Percentiles rank a stretch among this genome's conserved stretches.
Conservation (phyloP, 352 stramenopile species). For the Phytophthora syringae region DNA sequence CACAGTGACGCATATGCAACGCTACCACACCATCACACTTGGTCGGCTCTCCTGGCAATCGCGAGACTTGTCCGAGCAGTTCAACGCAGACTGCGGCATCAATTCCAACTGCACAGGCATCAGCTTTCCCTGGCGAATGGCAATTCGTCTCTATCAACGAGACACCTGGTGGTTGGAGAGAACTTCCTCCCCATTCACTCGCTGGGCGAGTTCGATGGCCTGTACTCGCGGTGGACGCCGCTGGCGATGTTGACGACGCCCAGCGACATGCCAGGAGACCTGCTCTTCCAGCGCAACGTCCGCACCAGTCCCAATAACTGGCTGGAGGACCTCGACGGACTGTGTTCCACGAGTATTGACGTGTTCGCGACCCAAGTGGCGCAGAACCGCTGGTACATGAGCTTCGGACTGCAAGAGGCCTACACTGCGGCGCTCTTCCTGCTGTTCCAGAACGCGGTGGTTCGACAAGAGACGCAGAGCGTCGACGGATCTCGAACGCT, state of each 20-base stretch:
- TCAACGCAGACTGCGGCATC: constrained; percentile 43
- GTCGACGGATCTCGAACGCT: constrained; percentile 37
- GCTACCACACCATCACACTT: constrained; percentile 55
- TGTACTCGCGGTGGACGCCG: constrained; percentile 34
- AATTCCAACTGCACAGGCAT: constrained; percentile 28
- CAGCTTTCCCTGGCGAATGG: constrained; percentile 36
- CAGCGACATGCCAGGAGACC: constrained; percentile 30
- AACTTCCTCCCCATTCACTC: not conserved
- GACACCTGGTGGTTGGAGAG: constrained; percentile 5
- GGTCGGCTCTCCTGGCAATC: constrained; percentile 45
- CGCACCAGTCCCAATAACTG: constrained; percentile 19
- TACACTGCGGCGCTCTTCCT: constrained; percentile 63
- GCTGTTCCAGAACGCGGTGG: constrained; percentile 58
- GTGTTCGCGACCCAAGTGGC: constrained; percentile 40
- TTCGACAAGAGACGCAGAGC: constrained; percentile 32
- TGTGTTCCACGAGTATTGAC: constrained; percentile 52
- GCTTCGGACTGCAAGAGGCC: constrained; percentile 48
- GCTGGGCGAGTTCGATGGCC: constrained; percentile 42
- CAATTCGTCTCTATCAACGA: constrained; percentile 13
- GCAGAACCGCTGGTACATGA: constrained; percentile 55
- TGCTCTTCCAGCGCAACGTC: constrained; percentile 43
- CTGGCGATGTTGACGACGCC: constrained; percentile 1
- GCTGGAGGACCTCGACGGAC: constrained; percentile 30
- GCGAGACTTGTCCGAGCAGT: constrained; percentile 44
- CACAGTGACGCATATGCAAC: constrained; percentile 45